Percentiles rank a stretch among this genome's conserved stretches.
These are phyloP conservation scores for Ogataea pignaliae DNA, from an alignment of 805 yeast species.

Conservation along the genomic window DNA sequence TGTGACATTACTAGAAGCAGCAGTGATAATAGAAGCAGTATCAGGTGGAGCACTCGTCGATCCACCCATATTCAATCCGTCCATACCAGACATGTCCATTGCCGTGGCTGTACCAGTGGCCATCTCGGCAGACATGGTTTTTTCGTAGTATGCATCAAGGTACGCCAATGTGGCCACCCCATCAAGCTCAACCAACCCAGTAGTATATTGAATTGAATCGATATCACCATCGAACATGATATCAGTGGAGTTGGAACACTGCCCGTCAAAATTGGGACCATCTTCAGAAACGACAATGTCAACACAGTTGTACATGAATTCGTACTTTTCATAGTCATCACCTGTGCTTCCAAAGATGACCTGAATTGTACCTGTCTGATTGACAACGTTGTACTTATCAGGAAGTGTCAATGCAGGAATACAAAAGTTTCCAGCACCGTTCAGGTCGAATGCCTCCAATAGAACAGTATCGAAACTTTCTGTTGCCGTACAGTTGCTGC, in stretches of 20 bases:
- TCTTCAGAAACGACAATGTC: constrained; percentile 24
- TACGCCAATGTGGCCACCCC: constrained; percentile 2
- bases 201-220: constrained; percentile 1
- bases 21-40: neutral
- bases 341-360: constrained; percentile 20
- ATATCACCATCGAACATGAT: constrained; percentile 6
- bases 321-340: constrained; percentile 15
- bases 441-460: constrained; percentile 21
- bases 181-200: constrained; percentile 4
- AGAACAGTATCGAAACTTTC: constrained; percentile 22
- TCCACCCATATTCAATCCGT: constrained; percentile 6
- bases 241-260: constrained; percentile 24
- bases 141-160: constrained; percentile 7
- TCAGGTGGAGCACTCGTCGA: neutral
- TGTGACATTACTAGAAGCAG: neutral
- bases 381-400: constrained; percentile 13
- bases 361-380: constrained; percentile 27
- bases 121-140: constrained; percentile 5
- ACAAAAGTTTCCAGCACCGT: constrained; percentile 24
- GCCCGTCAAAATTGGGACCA: constrained; percentile 24
- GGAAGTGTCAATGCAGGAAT: constrained; percentile 26
- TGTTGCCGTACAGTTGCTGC: constrained; percentile 15
- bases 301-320: constrained; percentile 27
- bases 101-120: constrained; percentile 3
- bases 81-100: constrained; percentile 9